Conservation (phyloP, 1,139 yeast genomes). For the Saccharomyces hybrid region DNA sequence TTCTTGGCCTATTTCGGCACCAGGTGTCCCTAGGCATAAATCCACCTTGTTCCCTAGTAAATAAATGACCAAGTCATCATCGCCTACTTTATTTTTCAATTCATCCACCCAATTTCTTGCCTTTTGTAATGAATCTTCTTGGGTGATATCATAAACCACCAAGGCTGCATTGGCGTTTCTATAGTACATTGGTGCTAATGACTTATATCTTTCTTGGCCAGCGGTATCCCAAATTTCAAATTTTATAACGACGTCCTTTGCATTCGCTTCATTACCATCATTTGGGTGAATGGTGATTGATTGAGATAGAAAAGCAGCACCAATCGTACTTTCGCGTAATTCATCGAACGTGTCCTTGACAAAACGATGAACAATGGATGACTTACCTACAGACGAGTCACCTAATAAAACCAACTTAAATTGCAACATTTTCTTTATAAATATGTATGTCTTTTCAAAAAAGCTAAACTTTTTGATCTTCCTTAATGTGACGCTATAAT, state of each 20-base stretch:
- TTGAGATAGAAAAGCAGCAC: conserved; percentile 95
- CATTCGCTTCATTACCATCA: conserved; percentile 7
- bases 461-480: neutral
- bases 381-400: conserved; percentile 95
- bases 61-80: conserved; percentile 69
- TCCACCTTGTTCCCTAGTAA: conserved; percentile 80
- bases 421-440: conserved; percentile 34
- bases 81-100: conserved; percentile 78
- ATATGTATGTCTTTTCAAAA: neutral
- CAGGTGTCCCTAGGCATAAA: conserved; percentile 32
- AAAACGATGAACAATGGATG: conserved; percentile 83
- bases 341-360: conserved; percentile 94
- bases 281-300: conserved; percentile 46
- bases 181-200: conserved; percentile 80
- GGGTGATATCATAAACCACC: conserved; percentile 69
- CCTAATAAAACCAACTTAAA: conserved; percentile 84
- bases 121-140: conserved; percentile 62
- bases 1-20: neutral
- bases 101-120: conserved; percentile 97
- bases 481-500: neutral
- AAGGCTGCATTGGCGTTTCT: conserved; percentile 79
- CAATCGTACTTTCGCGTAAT: conserved; percentile 89
- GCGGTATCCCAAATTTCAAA: conserved; percentile 89
- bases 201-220: conserved; percentile 77
- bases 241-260: conserved; percentile 45